Evolutionary conservation across 2,329 filamentous ascomycete species (phyloP), one percentile per base, ranked within the genome.

Genomic region (Dichotomopilus funicola): DNA sequence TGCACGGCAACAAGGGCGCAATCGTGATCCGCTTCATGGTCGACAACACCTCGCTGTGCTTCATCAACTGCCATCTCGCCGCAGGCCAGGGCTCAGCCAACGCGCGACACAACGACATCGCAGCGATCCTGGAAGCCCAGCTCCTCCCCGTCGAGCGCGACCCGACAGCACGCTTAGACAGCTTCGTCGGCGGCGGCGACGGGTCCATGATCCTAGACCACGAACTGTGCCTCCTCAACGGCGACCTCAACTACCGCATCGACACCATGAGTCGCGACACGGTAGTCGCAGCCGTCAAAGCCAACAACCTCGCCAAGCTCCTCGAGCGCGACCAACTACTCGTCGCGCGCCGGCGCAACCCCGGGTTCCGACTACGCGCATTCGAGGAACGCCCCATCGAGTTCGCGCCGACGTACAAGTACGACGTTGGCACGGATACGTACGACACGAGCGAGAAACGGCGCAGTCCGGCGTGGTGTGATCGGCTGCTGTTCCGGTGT

Each of bases 341-440:
- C 1, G 87, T 96, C 0, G 92, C 91, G 10, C 83, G 88, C 55
- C 88, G 91, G 51, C 89, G 90, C 63, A 96, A 96, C 64, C 91
- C 92, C 0, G 88, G 85, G 0, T 96, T 97, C 73, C 83, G 89
- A 34, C 79, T 99, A 5, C 85, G 91, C 19, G 87, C 89, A 0
- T 97, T 99, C 70, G 85, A 87, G n/a, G 94, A 99, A 72, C 78
- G 87, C 54, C 88, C 88, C 0, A 96, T 99, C 65, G 87, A 84
- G 0, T 99, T 99, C 68, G 86, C 90, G 6, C 94, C 94, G 0
- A 99, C 94, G 0, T 99, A 99, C 77, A 99, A 99, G 70, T 99
- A 99, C 70, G 94, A 99, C 64, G 90, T 97, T 0, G 91, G 91
- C 12, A 95, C 90, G 0, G 92, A 97, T 67, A 87, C 83, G 6